Percentiles rank a stretch among this genome's conserved stretches.
Evolutionary conservation across 768 basidiomycete species (phyloP).

Genomic region (Cystobasidium ongulense): DNA sequence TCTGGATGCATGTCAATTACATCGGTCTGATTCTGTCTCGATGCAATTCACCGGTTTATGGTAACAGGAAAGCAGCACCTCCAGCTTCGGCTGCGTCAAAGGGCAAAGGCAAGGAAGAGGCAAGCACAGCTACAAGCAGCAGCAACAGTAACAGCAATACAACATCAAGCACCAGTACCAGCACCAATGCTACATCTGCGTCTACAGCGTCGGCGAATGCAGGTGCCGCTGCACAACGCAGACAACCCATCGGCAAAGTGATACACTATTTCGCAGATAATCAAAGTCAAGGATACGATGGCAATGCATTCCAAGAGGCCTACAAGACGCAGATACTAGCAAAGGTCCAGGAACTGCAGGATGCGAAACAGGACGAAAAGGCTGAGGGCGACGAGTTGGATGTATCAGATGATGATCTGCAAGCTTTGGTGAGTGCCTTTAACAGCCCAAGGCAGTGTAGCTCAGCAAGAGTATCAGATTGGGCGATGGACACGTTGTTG

Average conservation of each 20-base stretch:
- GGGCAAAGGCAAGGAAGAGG: slow-evolving; percentile 1
- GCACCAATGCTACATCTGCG: not conserved
- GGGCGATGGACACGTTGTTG: not conserved
- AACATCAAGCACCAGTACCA: not conserved
- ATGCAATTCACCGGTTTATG: too few relatives aligned
- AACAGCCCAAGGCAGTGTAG: not conserved
- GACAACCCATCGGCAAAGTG: slow-evolving; percentile 7
- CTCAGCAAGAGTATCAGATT: not conserved
- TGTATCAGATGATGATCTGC: not conserved
- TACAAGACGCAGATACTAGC: not conserved
- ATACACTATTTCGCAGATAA: slow-evolving; percentile 10
- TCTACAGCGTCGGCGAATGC: not conserved
- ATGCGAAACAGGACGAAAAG: not conserved
- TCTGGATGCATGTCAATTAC: too few relatives aligned
- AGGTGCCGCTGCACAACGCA: not conserved
- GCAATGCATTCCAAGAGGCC: not conserved
- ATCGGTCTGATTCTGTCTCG: too few relatives aligned
- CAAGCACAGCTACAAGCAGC: not conserved
- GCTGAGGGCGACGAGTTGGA: not conserved
- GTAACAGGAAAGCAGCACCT: slow-evolving; percentile 1
- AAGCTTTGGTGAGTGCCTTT: not conserved
- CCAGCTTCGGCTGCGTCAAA: not conserved
- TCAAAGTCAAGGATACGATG: slow-evolving; percentile 11
- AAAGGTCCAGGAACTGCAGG: not conserved
- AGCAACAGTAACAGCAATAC: not conserved